phyloP scores from a whole-genome alignment of 2,329 filamentous ascomycete species.

The Shiraia sp. region DNA sequence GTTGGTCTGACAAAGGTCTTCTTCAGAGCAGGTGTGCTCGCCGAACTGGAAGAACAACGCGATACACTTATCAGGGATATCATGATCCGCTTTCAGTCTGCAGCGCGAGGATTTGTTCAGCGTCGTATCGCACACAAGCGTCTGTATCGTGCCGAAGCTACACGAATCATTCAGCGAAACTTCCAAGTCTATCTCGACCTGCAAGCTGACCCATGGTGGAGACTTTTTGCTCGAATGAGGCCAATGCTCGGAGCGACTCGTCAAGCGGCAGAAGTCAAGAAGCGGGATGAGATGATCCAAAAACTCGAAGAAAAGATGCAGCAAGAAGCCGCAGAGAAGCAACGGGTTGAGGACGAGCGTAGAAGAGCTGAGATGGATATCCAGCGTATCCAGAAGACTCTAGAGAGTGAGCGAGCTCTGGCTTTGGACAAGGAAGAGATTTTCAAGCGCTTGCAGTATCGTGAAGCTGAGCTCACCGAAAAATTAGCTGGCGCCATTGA shows the following conservation, averaged over 20 bases:
- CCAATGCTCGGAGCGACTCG: constrained; percentile 89
- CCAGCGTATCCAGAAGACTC: constrained; percentile 84
- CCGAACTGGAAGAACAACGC: constrained; percentile 93
- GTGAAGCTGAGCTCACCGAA: constrained; percentile 90
- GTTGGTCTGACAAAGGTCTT: constrained; percentile 97
- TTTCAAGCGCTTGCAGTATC: constrained; percentile 89
- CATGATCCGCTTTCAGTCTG: constrained; percentile 88
- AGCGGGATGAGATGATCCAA: constrained; percentile 89
- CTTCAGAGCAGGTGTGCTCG: constrained; percentile 93
- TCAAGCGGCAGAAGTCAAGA: constrained; percentile 91
- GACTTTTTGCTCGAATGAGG: constrained; percentile 91
- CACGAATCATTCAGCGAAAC: constrained; percentile 91
- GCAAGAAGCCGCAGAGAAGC: constrained; percentile 72
- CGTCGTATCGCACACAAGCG: constrained; percentile 88
- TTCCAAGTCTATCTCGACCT: constrained; percentile 90
- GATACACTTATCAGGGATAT: constrained; percentile 92
- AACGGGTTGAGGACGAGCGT: constrained; percentile 87
- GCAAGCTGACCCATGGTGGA: constrained; percentile 96
- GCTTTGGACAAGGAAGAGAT: constrained; percentile 99
- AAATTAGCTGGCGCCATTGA: constrained; percentile 90
- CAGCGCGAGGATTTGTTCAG: constrained; percentile 87
- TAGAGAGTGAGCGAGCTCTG: constrained; percentile 94
- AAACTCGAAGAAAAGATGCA: constrained; percentile 83
- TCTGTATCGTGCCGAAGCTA: constrained; percentile 91
- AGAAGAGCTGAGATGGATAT: constrained; percentile 86